Base-by-base conservation (phyloP, 495 filamentous ascomycete species). In the Penicillium coprophilum region DNA sequence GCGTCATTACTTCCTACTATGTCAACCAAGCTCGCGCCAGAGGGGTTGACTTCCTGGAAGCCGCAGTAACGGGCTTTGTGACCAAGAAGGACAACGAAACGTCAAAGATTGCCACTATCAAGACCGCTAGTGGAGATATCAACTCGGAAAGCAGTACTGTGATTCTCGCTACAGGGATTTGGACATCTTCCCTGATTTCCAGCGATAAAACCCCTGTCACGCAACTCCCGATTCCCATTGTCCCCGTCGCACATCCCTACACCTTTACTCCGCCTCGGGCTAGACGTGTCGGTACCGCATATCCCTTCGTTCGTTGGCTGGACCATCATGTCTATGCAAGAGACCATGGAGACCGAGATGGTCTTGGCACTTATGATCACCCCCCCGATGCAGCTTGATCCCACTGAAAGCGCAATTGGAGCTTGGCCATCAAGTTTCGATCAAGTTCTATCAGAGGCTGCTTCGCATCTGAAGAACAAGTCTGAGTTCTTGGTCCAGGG, bases 171-270 rank as follows among this genome's bases (percentile, higher is more conserved):
- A 70, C 69, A 17, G 71, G 71, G 0, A 64, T 71, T 34, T 73
- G 71, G 71, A 64, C 71, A 6, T 24, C 58, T 2, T 50, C 57
- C 0, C 54, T 73, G n/a, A 60, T 55, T 21, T 40, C 58, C 4
- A 30, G 28, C 32, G 10, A n/a, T 12, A 32, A 36, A 28, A 19
- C 13, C 5, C 20, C 32, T 10, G 31, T 63, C 9, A 52, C 56
- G 2, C n/a, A 56, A 11, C 6, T 53, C 21, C 69, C 71, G 4
- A 53, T 73, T 12, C 69, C 71, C 3, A 61, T 73, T 15, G 55
- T 73, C 6, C 69, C 71, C 1, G 71, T 73, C 13, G 69, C 65
- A 30, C 71, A 73, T 44, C 71, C 71, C 2, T 73, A 72, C 50
- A 71, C 71, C 40, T 71, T 68, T 30, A 67, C 63, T 30, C 38